phyloP scores from a whole-genome alignment of 805 yeast species.

The Candida fluviatilis region DNA sequence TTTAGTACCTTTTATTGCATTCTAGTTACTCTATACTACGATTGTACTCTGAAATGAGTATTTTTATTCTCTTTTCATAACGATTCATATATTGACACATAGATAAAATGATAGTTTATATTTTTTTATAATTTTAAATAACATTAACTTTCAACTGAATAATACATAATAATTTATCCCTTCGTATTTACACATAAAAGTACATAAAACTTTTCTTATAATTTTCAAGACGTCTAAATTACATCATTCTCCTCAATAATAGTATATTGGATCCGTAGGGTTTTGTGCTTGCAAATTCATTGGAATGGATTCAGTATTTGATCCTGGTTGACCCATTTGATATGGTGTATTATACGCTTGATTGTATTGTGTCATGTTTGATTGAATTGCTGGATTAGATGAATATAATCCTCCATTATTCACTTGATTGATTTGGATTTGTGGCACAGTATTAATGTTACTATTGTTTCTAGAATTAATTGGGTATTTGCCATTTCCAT shows the following conservation, averaged over 20 bases:
- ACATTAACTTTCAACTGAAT: background rate
- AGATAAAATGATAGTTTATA: background rate
- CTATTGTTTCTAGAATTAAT: background rate
- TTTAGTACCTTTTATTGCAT: background rate
- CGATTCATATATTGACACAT: constrained; percentile 1
- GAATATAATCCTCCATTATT: background rate
- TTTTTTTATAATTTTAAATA: background rate
- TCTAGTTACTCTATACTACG: too few relatives aligned
- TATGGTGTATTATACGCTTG: background rate
- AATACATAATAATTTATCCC: background rate
- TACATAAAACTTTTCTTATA: background rate
- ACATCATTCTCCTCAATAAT: background rate
- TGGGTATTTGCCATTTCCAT: background rate
- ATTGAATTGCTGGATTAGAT: background rate
- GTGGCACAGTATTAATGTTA: background rate
- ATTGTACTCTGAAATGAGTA: too few relatives aligned
- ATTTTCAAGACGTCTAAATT: background rate
- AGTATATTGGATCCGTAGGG: background rate
- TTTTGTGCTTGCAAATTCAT: background rate
- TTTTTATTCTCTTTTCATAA: background rate
- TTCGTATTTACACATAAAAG: constrained; percentile 1
- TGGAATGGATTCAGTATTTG: background rate
- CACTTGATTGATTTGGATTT: background rate
- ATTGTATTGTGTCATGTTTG: background rate
- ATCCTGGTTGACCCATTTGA: background rate